A percentile compares a stretch with the other conserved stretches of the same genome.
Evolutionary conservation across 164 flowering plant genomes (phyloP).

Genomic region (Tinospora cordifolia): DNA sequence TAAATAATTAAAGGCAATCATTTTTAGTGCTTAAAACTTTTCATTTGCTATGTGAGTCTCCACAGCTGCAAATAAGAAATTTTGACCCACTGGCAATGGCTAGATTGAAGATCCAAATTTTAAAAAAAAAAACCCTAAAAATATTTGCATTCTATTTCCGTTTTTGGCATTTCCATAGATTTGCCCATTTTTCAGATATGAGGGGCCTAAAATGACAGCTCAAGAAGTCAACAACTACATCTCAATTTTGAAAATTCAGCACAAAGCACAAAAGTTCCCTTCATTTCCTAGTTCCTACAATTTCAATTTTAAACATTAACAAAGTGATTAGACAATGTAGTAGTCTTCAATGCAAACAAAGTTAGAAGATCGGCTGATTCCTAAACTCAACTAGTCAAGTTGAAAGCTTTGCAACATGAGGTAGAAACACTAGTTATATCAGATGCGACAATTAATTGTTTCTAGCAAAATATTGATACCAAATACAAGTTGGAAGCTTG

Average conservation of each 20-base stretch:
- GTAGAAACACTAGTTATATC: background rate
- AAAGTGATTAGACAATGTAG: background rate
- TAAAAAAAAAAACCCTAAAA: background rate
- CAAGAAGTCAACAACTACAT: background rate
- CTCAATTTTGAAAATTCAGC: background rate
- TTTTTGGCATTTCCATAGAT: background rate
- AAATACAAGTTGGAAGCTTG: slow-evolving; percentile 20
- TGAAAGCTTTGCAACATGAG: background rate
- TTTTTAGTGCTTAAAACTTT: too few species aligned
- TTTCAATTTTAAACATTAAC: background rate
- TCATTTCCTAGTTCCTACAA: background rate
- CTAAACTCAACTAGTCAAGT: background rate
- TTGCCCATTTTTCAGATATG: background rate
- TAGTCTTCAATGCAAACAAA: background rate
- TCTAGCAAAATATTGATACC: background rate
- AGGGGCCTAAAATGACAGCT: background rate
- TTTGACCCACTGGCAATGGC: background rate
- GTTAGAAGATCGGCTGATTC: background rate
- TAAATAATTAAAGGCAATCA: background rate
- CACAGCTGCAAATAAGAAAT: background rate
- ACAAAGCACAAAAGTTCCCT: background rate
- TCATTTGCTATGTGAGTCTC: background rate
- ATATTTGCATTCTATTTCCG: background rate
- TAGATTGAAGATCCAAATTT: background rate
- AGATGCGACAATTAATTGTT: background rate